Evolutionary conservation across 1,284 basidiomycete genomes (phyloP).

Genomic region (Rugosomyces carneus): DNA sequence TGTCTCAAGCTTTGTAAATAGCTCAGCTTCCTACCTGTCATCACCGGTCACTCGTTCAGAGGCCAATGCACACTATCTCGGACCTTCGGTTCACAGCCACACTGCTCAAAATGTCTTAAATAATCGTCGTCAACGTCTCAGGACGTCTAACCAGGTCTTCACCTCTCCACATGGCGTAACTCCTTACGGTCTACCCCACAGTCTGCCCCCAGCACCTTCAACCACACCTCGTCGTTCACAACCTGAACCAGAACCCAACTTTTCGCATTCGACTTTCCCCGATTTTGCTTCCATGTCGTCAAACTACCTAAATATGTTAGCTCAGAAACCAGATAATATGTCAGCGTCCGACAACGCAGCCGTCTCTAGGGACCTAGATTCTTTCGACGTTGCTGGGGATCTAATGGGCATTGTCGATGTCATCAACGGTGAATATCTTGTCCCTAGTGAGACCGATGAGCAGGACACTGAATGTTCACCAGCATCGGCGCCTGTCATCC

Average conservation of each 20-base stretch:
- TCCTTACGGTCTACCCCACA: constrained; percentile 61
- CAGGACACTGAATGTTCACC: constrained; percentile 17
- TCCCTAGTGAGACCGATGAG: constrained; percentile 1
- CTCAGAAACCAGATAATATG: constrained; percentile 28
- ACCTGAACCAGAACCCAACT: constrained; percentile 11
- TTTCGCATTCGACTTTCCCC: constrained; percentile 2
- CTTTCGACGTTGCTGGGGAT: constrained; percentile 11
- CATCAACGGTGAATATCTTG: constrained; percentile 23
- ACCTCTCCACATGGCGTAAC: constrained; percentile 45
- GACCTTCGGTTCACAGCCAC: constrained; percentile 38
- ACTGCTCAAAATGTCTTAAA: constrained; percentile 37
- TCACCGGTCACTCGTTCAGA: constrained; percentile 30
- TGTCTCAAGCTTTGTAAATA: constrained; percentile 37
- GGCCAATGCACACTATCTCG: constrained; percentile 28
- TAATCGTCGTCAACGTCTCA: constrained; percentile 32
- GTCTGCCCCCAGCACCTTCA: constrained; percentile 57
- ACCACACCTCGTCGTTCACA: constrained; percentile 40
- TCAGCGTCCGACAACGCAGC: constrained; percentile 19
- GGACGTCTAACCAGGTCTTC: constrained; percentile 36
- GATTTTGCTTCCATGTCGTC: constrained; percentile 27
- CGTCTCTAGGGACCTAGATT: constrained; percentile 19
- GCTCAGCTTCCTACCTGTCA: constrained; percentile 29
- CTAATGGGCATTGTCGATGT: constrained; percentile 22
- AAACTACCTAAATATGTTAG: constrained; percentile 39
- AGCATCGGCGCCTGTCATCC: constrained; percentile 16